Conservation (phyloP, 2,329 filamentous ascomycete species). For the Xylariaceae sp. region DNA sequence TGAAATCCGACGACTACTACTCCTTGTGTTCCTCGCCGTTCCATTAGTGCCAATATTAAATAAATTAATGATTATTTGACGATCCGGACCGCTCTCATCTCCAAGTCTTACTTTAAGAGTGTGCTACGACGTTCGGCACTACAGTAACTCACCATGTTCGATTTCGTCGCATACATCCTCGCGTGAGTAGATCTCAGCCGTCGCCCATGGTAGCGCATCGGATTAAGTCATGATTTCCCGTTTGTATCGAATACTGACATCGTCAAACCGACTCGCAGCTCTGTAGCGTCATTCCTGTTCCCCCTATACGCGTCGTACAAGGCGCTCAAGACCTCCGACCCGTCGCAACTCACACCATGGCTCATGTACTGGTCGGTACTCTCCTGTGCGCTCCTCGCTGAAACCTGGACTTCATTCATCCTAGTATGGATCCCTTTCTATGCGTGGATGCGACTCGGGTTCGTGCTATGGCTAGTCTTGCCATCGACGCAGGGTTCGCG, state of each 20-base stretch:
- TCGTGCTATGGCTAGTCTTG: constrained; percentile 92
- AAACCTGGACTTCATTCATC: constrained; percentile 84
- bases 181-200: constrained; percentile 12
- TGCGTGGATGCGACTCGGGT: constrained; percentile 78
- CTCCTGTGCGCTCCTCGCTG: constrained; percentile 71
- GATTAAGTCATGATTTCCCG: neutral
- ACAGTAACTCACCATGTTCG: constrained; percentile 17
- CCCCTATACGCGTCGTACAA: constrained; percentile 98
- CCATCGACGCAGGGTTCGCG: constrained; percentile 94
- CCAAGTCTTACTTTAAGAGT: neutral
- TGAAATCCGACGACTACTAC: neutral
- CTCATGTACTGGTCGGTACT: constrained; percentile 99
- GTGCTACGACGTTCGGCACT: neutral
- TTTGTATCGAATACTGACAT: constrained; percentile 5
- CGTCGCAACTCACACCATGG: constrained; percentile 89
- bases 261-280: constrained; percentile 46
- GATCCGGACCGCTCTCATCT: neutral
- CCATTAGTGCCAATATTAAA: too few relatives aligned
- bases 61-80: neutral
- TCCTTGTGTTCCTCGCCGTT: neutral
- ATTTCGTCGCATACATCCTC: constrained; percentile 23
- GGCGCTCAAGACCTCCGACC: constrained; percentile 87
- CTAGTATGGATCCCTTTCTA: constrained; percentile 92
- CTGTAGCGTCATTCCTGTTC: constrained; percentile 82
- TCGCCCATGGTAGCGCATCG: neutral